A percentile compares a stretch with the other conserved stretches of the same genome.
These are phyloP conservation scores for Immersiporthe knoxdaviesiana DNA, from an alignment of 2,329 filamentous ascomycete species.

Conservation along the genomic window DNA sequence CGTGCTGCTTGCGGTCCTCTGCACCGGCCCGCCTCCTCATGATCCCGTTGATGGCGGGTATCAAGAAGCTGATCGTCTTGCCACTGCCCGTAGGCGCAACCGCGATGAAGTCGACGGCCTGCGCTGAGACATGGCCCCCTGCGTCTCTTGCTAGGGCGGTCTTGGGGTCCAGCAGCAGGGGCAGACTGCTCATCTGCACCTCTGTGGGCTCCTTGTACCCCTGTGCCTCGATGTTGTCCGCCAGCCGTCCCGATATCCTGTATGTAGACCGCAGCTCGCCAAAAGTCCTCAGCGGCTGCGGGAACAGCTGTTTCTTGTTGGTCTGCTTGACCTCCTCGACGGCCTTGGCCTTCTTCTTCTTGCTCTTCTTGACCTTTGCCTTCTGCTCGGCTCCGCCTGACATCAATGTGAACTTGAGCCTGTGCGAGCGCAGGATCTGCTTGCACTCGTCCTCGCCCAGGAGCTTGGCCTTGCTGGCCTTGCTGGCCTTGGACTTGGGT, in stretches of 20 bases:
- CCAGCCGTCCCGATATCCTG: slow-evolving; percentile 72
- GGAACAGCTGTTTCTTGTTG: slow-evolving; percentile 69
- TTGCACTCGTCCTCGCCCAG: slow-evolving; percentile 74
- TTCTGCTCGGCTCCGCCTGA: slow-evolving; percentile 54
- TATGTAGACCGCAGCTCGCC: slow-evolving; percentile 71
- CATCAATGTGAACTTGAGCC: slow-evolving; percentile 82
- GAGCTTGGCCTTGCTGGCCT: slow-evolving; percentile 40
- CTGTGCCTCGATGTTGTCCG: slow-evolving; percentile 80
- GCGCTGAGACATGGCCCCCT: slow-evolving; percentile 40
- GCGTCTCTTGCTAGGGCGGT: slow-evolving; percentile 49
- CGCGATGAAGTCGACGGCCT: slow-evolving; percentile 73
- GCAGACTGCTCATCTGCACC: slow-evolving; percentile 86
- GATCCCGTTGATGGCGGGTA: slow-evolving; percentile 81
- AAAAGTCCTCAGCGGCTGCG: slow-evolving; percentile 80
- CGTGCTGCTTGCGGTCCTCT: slow-evolving; percentile 51
- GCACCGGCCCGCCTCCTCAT: slow-evolving; percentile 54
- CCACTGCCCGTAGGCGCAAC: slow-evolving; percentile 95
- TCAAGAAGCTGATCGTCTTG: slow-evolving; percentile 91
- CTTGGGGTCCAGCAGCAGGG: slow-evolving; percentile 69
- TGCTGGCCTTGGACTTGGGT: slow-evolving; percentile 38
- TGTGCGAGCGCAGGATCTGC: slow-evolving; percentile 75
- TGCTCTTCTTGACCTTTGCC: slow-evolving; percentile 52
- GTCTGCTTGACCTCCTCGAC: slow-evolving; percentile 53
- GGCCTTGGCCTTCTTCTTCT: slow-evolving; percentile 54
- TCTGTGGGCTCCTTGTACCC: slow-evolving; percentile 89